Percentiles rank a stretch among this genome's conserved stretches.
Evolutionary conservation across 1,284 basidiomycete species (phyloP).

Genomic region (Leccinum angustisporum): DNA sequence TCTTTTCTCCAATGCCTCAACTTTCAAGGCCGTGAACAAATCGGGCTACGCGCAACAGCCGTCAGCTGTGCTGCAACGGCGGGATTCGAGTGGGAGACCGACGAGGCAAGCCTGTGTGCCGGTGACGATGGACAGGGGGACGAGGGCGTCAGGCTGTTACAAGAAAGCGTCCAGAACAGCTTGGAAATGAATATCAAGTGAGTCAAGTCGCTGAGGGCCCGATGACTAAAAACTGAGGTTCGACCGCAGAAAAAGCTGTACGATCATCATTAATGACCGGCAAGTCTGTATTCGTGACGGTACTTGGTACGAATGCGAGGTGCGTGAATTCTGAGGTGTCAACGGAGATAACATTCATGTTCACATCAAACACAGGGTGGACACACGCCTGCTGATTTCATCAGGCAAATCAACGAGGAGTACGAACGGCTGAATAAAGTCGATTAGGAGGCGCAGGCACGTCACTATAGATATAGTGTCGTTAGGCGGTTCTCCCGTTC

Average conservation of each 20-base stretch:
- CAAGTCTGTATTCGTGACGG: slow-evolving; percentile 76
- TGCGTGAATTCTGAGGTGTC: slow-evolving; percentile 40
- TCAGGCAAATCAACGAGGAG: slow-evolving; percentile 75
- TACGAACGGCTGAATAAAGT: slow-evolving; percentile 60
- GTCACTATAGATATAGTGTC: slow-evolving; percentile 10
- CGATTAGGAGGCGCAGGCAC: slow-evolving; percentile 21
- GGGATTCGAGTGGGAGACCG: slow-evolving; percentile 67
- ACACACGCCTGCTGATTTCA: slow-evolving; percentile 72
- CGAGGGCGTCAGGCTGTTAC: slow-evolving; percentile 63
- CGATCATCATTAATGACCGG: slow-evolving; percentile 69
- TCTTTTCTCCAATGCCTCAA: slow-evolving; percentile 76
- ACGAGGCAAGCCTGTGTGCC: slow-evolving; percentile 58
- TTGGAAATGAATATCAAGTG: slow-evolving; percentile 57
- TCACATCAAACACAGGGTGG: slow-evolving; percentile 56
- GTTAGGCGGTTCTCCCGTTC: slow-evolving; percentile 6
- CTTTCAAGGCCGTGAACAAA: slow-evolving; percentile 58
- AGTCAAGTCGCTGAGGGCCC: slow-evolving; percentile 25
- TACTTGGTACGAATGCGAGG: slow-evolving; percentile 83
- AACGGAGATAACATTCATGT: slow-evolving; percentile 24
- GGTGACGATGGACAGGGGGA: slow-evolving; percentile 56
- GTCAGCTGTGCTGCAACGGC: slow-evolving; percentile 62
- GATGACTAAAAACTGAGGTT: slow-evolving; percentile 7
- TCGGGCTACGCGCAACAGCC: slow-evolving; percentile 69
- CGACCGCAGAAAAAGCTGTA: slow-evolving; percentile 73
- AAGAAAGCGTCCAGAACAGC: slow-evolving; percentile 55